Conservation (phyloP, 148 eudicot genomes). For the Cornus suecica region DNA sequence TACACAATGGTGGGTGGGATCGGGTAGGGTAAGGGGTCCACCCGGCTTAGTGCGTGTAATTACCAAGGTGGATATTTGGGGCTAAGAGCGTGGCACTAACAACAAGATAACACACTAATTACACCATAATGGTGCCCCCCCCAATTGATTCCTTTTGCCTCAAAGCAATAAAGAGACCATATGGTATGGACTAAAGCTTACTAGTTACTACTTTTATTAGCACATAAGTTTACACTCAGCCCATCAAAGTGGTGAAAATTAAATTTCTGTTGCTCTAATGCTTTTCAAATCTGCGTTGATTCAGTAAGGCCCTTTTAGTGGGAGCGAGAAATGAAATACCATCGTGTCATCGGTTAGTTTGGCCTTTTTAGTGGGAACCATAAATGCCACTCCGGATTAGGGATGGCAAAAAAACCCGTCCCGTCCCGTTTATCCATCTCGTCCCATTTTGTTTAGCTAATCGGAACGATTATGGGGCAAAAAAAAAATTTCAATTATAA, state of each 20-base stretch:
- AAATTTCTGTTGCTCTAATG: not conserved
- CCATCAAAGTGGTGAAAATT: constrained; percentile 18
- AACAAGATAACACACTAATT: constrained; percentile 36
- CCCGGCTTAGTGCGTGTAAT: too few relatives aligned
- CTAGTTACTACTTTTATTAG: not conserved
- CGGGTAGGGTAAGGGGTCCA: not conserved
- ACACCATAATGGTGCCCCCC: constrained; percentile 25
- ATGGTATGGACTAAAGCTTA: constrained; percentile 22
- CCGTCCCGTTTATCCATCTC: too few relatives aligned
- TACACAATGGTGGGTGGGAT: not conserved
- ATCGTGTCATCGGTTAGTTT: too few relatives aligned
- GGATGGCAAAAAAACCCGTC: too few relatives aligned
- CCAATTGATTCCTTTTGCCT: constrained; percentile 35
- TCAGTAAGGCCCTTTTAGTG: too few relatives aligned
- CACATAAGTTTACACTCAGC: constrained; percentile 16
- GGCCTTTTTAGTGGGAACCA: too few relatives aligned
- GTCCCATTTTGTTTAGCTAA: too few relatives aligned
- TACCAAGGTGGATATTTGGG: constrained; percentile 33
- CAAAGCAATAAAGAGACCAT: constrained; percentile 36
- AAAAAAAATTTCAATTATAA: too few relatives aligned
- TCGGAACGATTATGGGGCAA: too few relatives aligned
- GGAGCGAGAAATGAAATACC: too few relatives aligned
- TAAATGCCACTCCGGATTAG: too few relatives aligned
- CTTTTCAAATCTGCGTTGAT: not conserved
- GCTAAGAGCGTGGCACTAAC: constrained; percentile 24